phyloP scores from a whole-genome alignment of 768 basidiomycete species.

The Mycena crocata region DNA sequence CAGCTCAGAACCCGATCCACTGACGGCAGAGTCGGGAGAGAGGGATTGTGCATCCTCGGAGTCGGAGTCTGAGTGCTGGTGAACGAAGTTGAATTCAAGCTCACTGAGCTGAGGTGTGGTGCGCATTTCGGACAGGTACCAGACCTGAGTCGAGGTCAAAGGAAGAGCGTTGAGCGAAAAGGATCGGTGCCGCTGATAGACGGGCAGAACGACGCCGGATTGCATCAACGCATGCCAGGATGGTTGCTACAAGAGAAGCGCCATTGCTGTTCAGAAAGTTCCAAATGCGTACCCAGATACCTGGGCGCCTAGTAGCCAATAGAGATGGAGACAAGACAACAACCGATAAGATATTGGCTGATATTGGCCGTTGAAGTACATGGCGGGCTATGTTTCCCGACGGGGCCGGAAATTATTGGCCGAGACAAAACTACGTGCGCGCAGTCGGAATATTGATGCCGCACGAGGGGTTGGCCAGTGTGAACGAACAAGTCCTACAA shows the following conservation, averaged over 20 bases:
- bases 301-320: neutral
- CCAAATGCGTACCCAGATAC: neutral
- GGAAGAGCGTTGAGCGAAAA: neutral
- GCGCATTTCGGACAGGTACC: neutral
- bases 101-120: neutral
- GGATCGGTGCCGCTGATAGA: too few species aligned
- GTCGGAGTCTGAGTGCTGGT: neutral
- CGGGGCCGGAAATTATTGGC: too few species aligned
- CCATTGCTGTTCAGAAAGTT: slow-evolving; percentile 18
- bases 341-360: too few species aligned
- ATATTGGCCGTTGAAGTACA: too few species aligned
- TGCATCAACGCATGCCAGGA: neutral
- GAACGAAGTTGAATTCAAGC: neutral
- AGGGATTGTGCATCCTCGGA: neutral
- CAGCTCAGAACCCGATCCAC: neutral
- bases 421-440: too few species aligned
- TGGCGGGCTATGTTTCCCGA: too few species aligned
- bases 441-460: too few species aligned
- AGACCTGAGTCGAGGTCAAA: neutral
- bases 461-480: too few species aligned
- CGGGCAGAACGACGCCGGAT: neutral
- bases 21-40: neutral
- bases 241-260: slow-evolving; percentile 16
- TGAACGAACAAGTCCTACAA: too few species aligned
- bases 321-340: too few species aligned